phyloP scores from a whole-genome alignment of 495 filamentous ascomycete genomes.

The Penicillium ochrochloron region DNA sequence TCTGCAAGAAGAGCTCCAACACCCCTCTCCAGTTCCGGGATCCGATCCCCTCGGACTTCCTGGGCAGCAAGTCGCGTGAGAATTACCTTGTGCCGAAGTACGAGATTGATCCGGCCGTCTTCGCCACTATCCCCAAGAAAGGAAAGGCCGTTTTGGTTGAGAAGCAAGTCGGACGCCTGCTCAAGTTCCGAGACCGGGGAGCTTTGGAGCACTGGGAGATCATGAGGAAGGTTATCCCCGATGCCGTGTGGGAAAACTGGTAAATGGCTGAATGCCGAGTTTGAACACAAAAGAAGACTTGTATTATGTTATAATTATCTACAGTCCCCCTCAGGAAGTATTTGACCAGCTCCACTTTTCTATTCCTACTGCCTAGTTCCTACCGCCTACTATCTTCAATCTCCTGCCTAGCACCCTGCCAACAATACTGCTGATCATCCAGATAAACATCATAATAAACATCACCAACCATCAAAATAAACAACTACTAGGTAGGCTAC shows the following conservation, averaged over 20 bases:
- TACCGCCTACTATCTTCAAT: background rate
- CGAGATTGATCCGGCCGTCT: conserved; percentile 65
- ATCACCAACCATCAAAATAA: too few species aligned
- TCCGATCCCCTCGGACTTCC: conserved; percentile 66
- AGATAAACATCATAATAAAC: background rate
- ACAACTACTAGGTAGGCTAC: too few species aligned
- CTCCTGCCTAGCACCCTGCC: background rate
- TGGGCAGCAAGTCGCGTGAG: conserved; percentile 70
- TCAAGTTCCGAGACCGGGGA: conserved; percentile 70
- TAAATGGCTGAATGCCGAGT: conserved; percentile 42
- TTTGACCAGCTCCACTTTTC: too few species aligned
- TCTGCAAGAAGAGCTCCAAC: conserved; percentile 52
- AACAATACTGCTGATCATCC: background rate
- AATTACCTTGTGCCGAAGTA: conserved; percentile 72
- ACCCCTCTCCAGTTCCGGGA: conserved; percentile 66
- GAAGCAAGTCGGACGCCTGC: conserved; percentile 59
- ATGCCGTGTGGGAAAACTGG: conserved; percentile 85
- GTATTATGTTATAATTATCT: conserved; percentile 5
- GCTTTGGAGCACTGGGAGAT: conserved; percentile 88
- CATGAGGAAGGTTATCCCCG: conserved; percentile 84
- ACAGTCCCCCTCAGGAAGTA: too few species aligned
- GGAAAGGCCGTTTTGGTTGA: conserved; percentile 32
- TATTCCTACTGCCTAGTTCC: too few species aligned
- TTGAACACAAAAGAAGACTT: conserved; percentile 1
- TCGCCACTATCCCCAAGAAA: conserved; percentile 40